These are phyloP conservation scores for Neurospora sp. DNA, from an alignment of 495 filamentous ascomycete genomes.

Conservation along the genomic window DNA sequence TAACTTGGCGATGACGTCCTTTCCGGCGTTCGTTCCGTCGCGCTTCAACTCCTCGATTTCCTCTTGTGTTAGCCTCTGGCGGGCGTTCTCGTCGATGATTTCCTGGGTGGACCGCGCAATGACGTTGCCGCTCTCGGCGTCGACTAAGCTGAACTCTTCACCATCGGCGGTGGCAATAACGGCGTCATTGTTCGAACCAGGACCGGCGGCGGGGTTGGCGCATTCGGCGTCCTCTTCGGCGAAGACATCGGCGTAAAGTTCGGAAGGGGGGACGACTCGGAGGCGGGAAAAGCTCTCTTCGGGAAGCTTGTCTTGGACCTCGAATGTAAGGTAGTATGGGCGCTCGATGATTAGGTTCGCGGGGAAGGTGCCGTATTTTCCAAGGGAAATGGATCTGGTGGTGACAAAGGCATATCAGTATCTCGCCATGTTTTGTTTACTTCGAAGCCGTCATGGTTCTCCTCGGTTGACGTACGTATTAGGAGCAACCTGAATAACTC, in stretches of 20 bases:
- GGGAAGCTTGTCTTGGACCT: conserved; percentile 60
- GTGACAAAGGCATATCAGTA: not conserved
- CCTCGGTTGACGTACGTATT: conserved; percentile 55
- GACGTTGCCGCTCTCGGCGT: conserved; percentile 38
- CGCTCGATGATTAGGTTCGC: conserved; percentile 78
- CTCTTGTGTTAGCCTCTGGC: conserved; percentile 69
- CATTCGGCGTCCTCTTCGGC: conserved; percentile 39
- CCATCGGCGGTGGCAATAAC: conserved; percentile 20
- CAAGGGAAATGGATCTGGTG: conserved; percentile 65
- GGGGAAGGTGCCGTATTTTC: conserved; percentile 83
- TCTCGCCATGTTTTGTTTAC: conserved; percentile 5
- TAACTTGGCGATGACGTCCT: conserved; percentile 79
- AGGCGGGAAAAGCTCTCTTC: conserved; percentile 48
- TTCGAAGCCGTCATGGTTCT: not conserved
- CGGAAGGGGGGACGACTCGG: conserved; percentile 68
- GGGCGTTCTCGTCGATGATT: conserved; percentile 67
- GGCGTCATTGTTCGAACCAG: conserved; percentile 13
- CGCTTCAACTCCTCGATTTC: conserved; percentile 91
- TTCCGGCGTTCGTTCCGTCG: conserved; percentile 64
- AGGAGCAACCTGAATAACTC: conserved; percentile 55
- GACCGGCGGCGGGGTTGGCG: conserved; percentile 22
- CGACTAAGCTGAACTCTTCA: conserved; percentile 34
- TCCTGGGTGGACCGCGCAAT: conserved; percentile 71
- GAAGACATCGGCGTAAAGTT: conserved; percentile 74
- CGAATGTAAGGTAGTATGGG: conserved; percentile 84